Base-by-base conservation (phyloP, 108 stramenopile genomes). In the Pseudonitzschia multistriata region DNA sequence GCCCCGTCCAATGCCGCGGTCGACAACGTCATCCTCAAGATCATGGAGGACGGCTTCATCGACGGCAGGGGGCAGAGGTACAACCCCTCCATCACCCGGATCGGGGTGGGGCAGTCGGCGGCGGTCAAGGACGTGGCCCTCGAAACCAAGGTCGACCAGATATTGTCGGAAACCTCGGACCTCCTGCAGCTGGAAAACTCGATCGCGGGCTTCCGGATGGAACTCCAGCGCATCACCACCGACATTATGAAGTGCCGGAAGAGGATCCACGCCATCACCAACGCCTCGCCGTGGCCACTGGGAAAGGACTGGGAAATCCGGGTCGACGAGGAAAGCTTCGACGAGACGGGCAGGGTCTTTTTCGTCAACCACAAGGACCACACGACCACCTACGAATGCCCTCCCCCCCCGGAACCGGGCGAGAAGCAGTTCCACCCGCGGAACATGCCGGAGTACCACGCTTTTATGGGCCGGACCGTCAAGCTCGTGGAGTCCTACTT, bases 1-100 rank as follows among this genome's bases (percentile, higher is more conserved):
- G 98, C 99, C 7, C 99, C 98, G 0, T 93, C 91, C 49, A 99
- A 99, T 79, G 94, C 93, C 8, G 99, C 97, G 3, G 97, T 99
- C 14, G 99, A 99, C 80, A 97, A 98, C 68, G 83, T 99, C 24
- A 87, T 98, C 22, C 57, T 91, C 24, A 96, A 97, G 63, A 92
- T 99, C 56, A 84, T 97, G 85, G 80, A 81, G 40, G 88, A 88
- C 54, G 93, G 95, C 35, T 98, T 99, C 60, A 64, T 93, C 3
- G 99, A 98, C 70, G 97, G 98, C n/a, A 76, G 74, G 48, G 96
- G 94, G 0, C 55, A 68, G 61, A 72, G 88, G 29, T 99, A 99
- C 79, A 94, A 90, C 72, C 99, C 99, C 2, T 76, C 85, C 37
- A 89, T 99, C 30, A 87, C 93, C 39, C 89, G 99, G 17, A 86